These are phyloP conservation scores for Westerdykella sp. DNA, from an alignment of 2,329 filamentous ascomycete species.

Conservation along the genomic window DNA sequence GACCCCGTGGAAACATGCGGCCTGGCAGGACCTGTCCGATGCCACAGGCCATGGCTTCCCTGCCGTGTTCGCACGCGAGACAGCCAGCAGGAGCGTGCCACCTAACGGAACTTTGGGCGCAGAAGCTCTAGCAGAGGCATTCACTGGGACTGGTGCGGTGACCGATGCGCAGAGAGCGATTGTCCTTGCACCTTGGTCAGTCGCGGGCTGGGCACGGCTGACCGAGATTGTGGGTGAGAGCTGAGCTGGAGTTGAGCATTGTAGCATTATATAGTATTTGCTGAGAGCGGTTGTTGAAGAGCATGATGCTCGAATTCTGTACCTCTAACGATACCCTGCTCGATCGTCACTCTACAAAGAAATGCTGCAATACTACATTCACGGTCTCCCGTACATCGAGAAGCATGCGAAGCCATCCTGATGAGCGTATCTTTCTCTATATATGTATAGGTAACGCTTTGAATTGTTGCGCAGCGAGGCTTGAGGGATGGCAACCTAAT, in stretches of 20 bases:
- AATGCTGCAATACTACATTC: too few relatives aligned
- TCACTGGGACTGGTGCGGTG: slow-evolving; percentile 64
- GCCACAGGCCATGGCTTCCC: slow-evolving; percentile 46
- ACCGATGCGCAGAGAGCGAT: slow-evolving; percentile 72
- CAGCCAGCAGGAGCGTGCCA: slow-evolving; percentile 68
- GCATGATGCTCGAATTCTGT: too few relatives aligned
- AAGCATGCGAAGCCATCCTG: too few relatives aligned
- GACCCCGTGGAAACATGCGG: slow-evolving; percentile 68
- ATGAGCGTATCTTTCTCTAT: too few relatives aligned
- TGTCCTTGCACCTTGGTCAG: slow-evolving; percentile 74
- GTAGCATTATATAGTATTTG: too few relatives aligned
- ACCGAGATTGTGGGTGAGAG: slow-evolving; percentile 20
- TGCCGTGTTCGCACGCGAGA: slow-evolving; percentile 73
- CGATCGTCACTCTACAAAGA: too few relatives aligned
- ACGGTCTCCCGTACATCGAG: too few relatives aligned
- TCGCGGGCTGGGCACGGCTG: slow-evolving; percentile 58
- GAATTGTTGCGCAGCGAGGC: too few relatives aligned
- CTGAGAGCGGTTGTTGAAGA: too few relatives aligned
- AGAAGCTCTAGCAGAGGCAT: slow-evolving; percentile 64
- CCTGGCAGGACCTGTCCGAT: slow-evolving; percentile 71
- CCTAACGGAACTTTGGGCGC: slow-evolving; percentile 64
- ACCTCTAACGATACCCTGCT: too few relatives aligned
- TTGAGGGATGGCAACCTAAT: too few relatives aligned
- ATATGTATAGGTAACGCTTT: too few relatives aligned
- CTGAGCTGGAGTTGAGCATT: neutral